phyloP scores from a whole-genome alignment of 2,329 filamentous ascomycete species.

The Fonsecaea pugnacius region DNA sequence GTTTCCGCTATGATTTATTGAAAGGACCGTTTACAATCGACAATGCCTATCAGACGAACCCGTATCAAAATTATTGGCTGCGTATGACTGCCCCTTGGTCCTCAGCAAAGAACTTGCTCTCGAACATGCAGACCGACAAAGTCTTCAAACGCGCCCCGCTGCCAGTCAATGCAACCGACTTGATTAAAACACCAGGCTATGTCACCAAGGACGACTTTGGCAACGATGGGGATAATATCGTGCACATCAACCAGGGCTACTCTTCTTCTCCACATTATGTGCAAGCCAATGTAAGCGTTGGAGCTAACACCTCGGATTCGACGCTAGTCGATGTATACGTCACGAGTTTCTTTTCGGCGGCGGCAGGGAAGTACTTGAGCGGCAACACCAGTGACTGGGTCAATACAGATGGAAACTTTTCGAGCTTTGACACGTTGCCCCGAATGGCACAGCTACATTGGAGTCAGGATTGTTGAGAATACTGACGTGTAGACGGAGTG shows the following conservation, averaged over 20 bases:
- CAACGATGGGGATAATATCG: slow-evolving; percentile 43
- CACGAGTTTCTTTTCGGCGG: slow-evolving; percentile 33
- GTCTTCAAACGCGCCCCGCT: slow-evolving; percentile 36
- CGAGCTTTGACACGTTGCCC: slow-evolving; percentile 34
- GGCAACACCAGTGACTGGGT: slow-evolving; percentile 35
- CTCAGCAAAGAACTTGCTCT: slow-evolving; percentile 39
- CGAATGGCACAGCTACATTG: slow-evolving; percentile 30
- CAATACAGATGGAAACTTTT: slow-evolving; percentile 29
- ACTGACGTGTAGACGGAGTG: background rate
- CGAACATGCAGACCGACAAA: slow-evolving; percentile 40
- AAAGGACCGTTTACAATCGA: slow-evolving; percentile 65
- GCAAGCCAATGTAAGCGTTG: slow-evolving; percentile 40
- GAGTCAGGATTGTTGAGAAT: slow-evolving; percentile 31
- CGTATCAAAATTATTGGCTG: slow-evolving; percentile 41
- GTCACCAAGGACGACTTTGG: slow-evolving; percentile 44
- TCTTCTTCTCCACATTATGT: slow-evolving; percentile 39
- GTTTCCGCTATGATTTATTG: slow-evolving; percentile 65
- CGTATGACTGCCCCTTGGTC: slow-evolving; percentile 42
- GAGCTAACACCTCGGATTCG: slow-evolving; percentile 23
- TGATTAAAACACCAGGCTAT: slow-evolving; percentile 39
- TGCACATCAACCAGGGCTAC: slow-evolving; percentile 40
- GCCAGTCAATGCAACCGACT: slow-evolving; percentile 32
- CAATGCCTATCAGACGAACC: slow-evolving; percentile 39
- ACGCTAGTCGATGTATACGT: slow-evolving; percentile 35
- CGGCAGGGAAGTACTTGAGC: slow-evolving; percentile 30